phyloP scores from a whole-genome alignment of 2,329 filamentous ascomycete species.

The Exophiala sideris region DNA sequence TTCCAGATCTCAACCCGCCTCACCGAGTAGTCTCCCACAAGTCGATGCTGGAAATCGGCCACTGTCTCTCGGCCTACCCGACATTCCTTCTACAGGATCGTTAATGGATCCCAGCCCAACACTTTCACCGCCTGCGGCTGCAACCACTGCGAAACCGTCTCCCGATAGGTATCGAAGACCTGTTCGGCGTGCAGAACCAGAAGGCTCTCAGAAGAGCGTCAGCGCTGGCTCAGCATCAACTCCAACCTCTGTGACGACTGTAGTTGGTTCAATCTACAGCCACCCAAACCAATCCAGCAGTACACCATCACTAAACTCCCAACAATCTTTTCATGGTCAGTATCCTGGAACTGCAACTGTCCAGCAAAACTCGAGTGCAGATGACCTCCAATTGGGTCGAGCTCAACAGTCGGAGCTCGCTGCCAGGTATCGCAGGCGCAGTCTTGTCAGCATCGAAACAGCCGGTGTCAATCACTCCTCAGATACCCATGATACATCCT shows the following conservation, averaged over 20 bases:
- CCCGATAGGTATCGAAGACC: constrained; percentile 81
- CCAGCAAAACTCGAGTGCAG: constrained; percentile 60
- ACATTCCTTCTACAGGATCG: constrained; percentile 16
- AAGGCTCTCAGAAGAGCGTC: constrained; percentile 14
- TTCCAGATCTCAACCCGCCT: constrained; percentile 14
- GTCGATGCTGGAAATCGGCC: constrained; percentile 21
- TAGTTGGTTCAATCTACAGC: constrained; percentile 55
- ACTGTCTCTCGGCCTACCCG: constrained; percentile 19
- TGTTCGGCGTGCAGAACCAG: constrained; percentile 52
- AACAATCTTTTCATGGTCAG: constrained; percentile 32
- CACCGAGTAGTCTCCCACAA: constrained; percentile 10
- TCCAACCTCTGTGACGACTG: constrained; percentile 55
- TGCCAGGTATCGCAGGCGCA: constrained; percentile 76
- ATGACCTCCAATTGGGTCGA: constrained; percentile 62
- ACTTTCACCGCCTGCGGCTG: background rate
- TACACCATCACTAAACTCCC: constrained; percentile 31
- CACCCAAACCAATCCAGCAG: constrained; percentile 40
- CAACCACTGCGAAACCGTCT: constrained; percentile 58
- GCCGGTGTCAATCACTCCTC: constrained; percentile 37
- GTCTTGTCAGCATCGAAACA: constrained; percentile 66
- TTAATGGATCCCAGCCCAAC: constrained; percentile 14
- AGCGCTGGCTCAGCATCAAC: constrained; percentile 41
- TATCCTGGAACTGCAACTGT: constrained; percentile 46
- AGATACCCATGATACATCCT: constrained; percentile 27
- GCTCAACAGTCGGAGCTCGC: constrained; percentile 60